Evolutionary conservation across 139 green algal species (phyloP).

Genomic region (Chlorella sp.): DNA sequence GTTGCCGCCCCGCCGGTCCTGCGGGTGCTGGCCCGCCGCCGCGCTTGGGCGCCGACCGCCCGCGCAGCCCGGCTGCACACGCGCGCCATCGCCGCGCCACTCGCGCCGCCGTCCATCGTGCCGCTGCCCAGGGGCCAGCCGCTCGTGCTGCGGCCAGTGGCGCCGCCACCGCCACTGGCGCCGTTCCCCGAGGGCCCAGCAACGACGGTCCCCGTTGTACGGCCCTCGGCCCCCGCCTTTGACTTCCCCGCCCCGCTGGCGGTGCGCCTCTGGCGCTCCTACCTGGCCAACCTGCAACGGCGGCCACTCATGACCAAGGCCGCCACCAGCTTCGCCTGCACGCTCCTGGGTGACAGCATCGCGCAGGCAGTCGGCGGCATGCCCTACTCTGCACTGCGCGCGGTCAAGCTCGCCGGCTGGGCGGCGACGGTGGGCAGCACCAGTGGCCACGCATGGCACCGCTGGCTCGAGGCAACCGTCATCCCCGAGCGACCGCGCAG

Average conservation of each 20-base stretch:
- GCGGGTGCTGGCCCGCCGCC: too few species aligned
- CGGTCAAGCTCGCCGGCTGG: slow-evolving; percentile 8
- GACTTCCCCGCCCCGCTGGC: neutral
- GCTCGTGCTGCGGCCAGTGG: neutral
- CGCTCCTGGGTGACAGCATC: slow-evolving; percentile 13
- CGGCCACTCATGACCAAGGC: slow-evolving; percentile 26
- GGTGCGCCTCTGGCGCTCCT: slow-evolving; percentile 2
- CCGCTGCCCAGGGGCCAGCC: neutral
- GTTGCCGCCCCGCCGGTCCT: too few species aligned
- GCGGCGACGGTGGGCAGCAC: neutral
- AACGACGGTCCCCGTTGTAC: neutral
- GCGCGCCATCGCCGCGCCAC: too few species aligned
- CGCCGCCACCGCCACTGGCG: neutral
- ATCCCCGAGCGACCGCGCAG: neutral
- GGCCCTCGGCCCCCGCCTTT: neutral
- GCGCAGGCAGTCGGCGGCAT: slow-evolving; percentile 13
- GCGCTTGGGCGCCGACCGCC: neutral
- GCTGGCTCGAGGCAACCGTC: slow-evolving; percentile 14
- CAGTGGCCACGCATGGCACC: slow-evolving; percentile 22
- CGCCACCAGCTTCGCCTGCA: slow-evolving; percentile 15
- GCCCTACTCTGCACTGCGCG: neutral
- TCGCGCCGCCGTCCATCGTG: neutral
- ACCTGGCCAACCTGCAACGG: slow-evolving; percentile 6
- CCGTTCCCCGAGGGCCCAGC: neutral
- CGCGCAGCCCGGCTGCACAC: too few species aligned